Evolutionary conservation across 352 stramenopile genomes (phyloP).

Genomic region (Pythium aristosporum): DNA sequence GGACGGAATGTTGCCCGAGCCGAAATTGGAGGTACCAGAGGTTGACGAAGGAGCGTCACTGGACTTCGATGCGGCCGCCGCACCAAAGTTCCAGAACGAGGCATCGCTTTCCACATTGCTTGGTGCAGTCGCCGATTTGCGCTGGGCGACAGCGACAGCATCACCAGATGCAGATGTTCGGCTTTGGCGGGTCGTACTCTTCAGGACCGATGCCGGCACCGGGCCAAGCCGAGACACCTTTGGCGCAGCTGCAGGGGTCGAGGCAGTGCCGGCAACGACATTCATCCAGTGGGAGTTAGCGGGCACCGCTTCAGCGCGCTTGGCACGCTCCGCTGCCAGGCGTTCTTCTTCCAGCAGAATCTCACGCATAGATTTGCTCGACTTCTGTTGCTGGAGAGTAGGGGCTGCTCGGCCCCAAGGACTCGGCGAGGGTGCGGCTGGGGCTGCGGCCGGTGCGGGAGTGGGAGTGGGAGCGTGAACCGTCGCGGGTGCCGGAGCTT

Average conservation of each 20-base stretch:
- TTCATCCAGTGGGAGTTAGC: conserved; percentile 83
- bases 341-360: conserved; percentile 84
- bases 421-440: conserved; percentile 30
- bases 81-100: conserved; percentile 87
- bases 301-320: conserved; percentile 35
- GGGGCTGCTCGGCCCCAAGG: conserved; percentile 49
- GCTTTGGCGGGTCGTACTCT: conserved; percentile 60
- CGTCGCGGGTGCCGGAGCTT: neutral
- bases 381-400: conserved; percentile 27
- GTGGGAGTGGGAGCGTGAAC: neutral
- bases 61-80: conserved; percentile 32
- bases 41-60: conserved; percentile 12
- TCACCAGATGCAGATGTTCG: conserved; percentile 33
- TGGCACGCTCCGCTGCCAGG: conserved; percentile 63
- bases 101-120: conserved; percentile 60
- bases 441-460: conserved; percentile 9
- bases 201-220: conserved; percentile 78
- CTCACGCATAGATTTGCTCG: conserved; percentile 76
- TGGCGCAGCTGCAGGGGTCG: conserved; percentile 40
- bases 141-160: conserved; percentile 12
- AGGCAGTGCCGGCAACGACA: conserved; percentile 69
- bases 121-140: conserved; percentile 30
- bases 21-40: conserved; percentile 35
- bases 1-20: conserved; percentile 44
- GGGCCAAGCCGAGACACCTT: conserved; percentile 66